phyloP scores from a whole-genome alignment of 2,329 filamentous ascomycete genomes.

The Trichoderma aggressivum region DNA sequence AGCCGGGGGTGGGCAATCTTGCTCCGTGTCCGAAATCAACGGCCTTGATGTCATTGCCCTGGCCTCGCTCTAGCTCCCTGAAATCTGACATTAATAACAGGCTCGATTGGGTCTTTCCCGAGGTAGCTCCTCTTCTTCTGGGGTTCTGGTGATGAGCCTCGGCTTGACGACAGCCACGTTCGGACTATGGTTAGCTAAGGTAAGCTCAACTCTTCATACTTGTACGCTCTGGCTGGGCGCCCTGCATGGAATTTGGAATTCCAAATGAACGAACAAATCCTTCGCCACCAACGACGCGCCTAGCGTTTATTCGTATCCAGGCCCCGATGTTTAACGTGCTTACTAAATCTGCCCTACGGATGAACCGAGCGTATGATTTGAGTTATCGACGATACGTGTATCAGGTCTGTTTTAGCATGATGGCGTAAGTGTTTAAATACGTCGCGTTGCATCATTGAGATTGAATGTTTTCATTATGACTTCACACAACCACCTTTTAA shows the following conservation, averaged over 20 bases:
- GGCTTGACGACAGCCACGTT: background rate
- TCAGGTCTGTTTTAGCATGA: background rate
- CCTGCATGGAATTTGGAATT: background rate
- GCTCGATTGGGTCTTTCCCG: background rate
- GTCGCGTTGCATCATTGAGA: background rate
- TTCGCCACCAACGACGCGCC: background rate
- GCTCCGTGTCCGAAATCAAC: background rate
- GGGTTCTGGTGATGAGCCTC: background rate
- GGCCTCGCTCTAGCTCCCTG: background rate
- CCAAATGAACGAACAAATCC: background rate
- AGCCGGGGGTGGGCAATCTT: background rate
- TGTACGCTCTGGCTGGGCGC: background rate
- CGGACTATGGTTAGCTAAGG: background rate
- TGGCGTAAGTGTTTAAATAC: background rate
- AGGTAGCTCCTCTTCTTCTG: background rate
- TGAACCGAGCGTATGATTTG: background rate
- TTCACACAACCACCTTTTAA: background rate
- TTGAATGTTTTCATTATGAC: background rate
- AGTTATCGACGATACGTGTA: background rate
- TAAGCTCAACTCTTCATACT: background rate
- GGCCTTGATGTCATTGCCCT: background rate
- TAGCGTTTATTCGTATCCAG: background rate
- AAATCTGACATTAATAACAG: background rate
- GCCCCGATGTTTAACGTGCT: background rate
- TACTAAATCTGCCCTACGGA: background rate